phyloP scores from a whole-genome alignment of 257 asterid genomes.

The Solanum virginianum region DNA sequence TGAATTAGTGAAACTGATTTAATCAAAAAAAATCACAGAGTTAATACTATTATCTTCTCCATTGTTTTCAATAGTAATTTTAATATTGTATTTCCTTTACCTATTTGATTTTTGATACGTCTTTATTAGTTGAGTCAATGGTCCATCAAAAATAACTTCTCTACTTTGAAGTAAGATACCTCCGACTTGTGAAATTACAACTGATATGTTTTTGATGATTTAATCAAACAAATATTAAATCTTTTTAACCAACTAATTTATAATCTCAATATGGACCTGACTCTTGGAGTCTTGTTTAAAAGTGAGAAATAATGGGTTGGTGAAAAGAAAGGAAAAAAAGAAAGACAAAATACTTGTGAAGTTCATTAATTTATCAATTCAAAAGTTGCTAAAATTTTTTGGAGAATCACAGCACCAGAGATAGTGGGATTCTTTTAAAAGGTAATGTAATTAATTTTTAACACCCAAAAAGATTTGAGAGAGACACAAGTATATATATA shows the following conservation, averaged over 20 bases:
- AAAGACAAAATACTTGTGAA: background rate
- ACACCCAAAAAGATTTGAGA: background rate
- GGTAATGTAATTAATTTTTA: background rate
- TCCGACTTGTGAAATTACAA: background rate
- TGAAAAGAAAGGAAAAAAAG: background rate
- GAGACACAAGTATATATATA: background rate
- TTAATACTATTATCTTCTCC: background rate
- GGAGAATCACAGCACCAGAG: background rate
- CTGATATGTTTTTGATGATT: background rate
- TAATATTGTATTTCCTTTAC: too few relatives aligned
- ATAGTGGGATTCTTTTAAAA: background rate
- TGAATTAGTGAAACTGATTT: background rate
- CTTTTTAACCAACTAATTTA: background rate
- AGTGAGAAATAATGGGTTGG: background rate
- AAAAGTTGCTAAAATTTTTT: background rate
- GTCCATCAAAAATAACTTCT: background rate
- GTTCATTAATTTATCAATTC: background rate
- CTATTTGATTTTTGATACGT: background rate
- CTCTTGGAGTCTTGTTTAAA: background rate
- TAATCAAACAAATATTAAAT: background rate
- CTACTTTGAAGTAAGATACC: background rate
- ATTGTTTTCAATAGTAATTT: background rate
- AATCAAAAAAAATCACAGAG: background rate
- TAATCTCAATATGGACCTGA: background rate
- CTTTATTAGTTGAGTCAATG: background rate